Evolutionary conservation across 129 eudicot genomes (phyloP), one percentile per base, ranked within the genome.

Genomic region (Tagetes patula): DNA sequence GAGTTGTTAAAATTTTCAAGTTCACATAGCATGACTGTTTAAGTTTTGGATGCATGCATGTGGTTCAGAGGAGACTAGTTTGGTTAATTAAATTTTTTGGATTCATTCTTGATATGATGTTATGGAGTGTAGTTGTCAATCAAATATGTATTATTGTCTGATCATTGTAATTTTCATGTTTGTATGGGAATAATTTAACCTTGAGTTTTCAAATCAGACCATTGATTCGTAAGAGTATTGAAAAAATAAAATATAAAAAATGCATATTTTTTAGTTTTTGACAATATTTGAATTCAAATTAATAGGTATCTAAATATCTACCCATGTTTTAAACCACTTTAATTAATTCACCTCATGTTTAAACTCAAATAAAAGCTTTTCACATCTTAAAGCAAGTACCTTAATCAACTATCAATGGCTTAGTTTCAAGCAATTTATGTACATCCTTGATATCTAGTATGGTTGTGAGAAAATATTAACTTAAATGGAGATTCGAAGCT

Each of bases 261-360:
- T 4, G 8, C 7, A 4, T 53, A 14, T 14, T 7, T 8, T 2
- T 27, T 31, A 41, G 54, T 34, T 53, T 27, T 8, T 32, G 36
- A 75, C 32, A 65, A 40, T 72, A 65, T 64, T 75, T 74, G 52
- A 64, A 49, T 56, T 37, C 20, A 20, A 20, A 20, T 20, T 20
- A 31, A 52, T 46, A 56, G 74, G 77, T 69, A 40, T 40, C 43
- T 6, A 3, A 40, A 40, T 40, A 40, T 40, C 43, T 20, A 20
- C 27, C 27, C 27, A 20, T 20, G 27, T 20, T 20, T 20, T 20
- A 0, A 20, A 20, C 27, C 27, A 20, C 27, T 20, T 20, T 20
- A 20, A 20, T 20, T 20, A 20, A 20, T 20, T 20, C 27, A 20
- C 27, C 27, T 20, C 27, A 20, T 20, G 27, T 20, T 20, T 20